A percentile compares a stretch with the other conserved stretches of the same genome.
Evolutionary conservation across 257 asterid species (phyloP).

Genomic region (Solanum arcanum): DNA sequence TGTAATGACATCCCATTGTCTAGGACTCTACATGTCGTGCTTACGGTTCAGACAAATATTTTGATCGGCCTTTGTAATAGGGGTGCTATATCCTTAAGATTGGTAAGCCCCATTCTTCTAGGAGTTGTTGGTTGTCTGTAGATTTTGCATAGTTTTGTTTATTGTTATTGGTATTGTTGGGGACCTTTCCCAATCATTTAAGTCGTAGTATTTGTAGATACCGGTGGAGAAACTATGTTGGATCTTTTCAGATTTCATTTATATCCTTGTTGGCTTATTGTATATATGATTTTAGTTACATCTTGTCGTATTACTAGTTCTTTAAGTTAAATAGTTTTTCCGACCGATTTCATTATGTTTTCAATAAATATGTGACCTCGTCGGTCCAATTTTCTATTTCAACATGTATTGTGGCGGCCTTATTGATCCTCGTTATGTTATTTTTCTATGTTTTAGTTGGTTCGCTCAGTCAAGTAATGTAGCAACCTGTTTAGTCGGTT

Average conservation of each 20-base stretch:
- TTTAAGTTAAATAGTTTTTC: too few relatives aligned
- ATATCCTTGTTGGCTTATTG: background rate
- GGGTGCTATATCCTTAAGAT: background rate
- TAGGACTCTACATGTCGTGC: background rate
- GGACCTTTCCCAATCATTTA: background rate
- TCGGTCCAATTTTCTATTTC: background rate
- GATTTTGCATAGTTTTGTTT: too few relatives aligned
- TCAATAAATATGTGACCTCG: background rate
- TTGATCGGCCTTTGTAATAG: background rate
- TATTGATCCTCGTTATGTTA: background rate
- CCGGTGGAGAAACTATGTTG: background rate
- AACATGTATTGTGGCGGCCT: background rate
- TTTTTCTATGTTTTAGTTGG: background rate
- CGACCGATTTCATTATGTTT: background rate
- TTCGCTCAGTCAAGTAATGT: background rate
- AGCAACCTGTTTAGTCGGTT: too few relatives aligned
- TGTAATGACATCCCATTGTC: background rate
- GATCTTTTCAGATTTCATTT: background rate
- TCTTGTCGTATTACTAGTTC: background rate
- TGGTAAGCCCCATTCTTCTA: too few relatives aligned
- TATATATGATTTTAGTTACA: background rate
- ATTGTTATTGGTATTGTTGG: background rate
- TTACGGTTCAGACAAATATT: background rate
- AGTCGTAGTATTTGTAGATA: too few relatives aligned
- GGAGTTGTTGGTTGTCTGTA: too few relatives aligned